These are phyloP conservation scores for Sporodiniella umbellata DNA, from an alignment of 371 early-diverging fungal genomes.

Conservation along the genomic window DNA sequence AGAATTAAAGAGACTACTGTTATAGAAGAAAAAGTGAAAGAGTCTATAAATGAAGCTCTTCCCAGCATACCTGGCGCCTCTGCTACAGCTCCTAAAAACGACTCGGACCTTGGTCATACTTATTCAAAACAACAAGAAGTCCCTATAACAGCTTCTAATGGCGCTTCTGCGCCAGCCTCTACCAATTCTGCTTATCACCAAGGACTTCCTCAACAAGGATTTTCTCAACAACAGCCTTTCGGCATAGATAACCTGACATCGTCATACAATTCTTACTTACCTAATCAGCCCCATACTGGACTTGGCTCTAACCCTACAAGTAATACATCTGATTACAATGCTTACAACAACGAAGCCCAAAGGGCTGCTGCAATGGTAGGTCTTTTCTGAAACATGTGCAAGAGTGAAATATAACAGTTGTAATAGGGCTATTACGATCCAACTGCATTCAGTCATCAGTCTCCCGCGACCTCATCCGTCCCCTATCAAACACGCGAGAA, in stretches of 20 bases:
- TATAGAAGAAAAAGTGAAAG: neutral
- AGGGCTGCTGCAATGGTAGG: slow-evolving; percentile 48
- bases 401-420: slow-evolving; percentile 18
- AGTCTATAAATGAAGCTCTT: slow-evolving; percentile 9
- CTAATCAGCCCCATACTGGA: slow-evolving; percentile 56
- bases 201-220: slow-evolving; percentile 17
- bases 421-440: slow-evolving; percentile 57
- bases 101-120: neutral
- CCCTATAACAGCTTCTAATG: slow-evolving; percentile 2
- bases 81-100: neutral
- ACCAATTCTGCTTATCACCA: slow-evolving; percentile 9
- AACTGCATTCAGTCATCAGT: slow-evolving; percentile 32
- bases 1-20: slow-evolving; percentile 11
- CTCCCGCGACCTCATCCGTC: slow-evolving; percentile 39
- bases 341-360: slow-evolving; percentile 46
- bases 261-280: slow-evolving; percentile 57
- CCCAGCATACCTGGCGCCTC: neutral
- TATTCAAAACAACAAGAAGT: slow-evolving; percentile 8
- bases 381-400: slow-evolving; percentile 4
- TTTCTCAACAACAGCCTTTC: slow-evolving; percentile 29
- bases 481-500: slow-evolving; percentile 36
- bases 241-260: slow-evolving; percentile 54
- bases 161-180: slow-evolving; percentile 7
- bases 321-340: slow-evolving; percentile 52
- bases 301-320: slow-evolving; percentile 73